Base-by-base conservation (phyloP, 192 early-diverging fungal genomes). In the Lobosporangium transversale region DNA sequence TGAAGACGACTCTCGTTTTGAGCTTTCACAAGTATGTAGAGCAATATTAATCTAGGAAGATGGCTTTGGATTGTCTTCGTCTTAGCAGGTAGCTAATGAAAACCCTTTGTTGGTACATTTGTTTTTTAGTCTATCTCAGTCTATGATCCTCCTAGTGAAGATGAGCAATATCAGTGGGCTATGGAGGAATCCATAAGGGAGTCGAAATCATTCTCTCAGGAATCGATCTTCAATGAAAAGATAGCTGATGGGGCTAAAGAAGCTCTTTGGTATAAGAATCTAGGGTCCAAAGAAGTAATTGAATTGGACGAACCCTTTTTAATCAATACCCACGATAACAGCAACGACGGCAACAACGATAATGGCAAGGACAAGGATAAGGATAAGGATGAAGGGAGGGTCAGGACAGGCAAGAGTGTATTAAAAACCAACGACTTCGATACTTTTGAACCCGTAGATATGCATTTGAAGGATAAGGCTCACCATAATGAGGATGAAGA, bases 151-250 rank as follows among this genome's bases (percentile, higher is more conserved):
- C 58, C 68, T 15, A 56, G 50, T 11, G 68, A 70, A 36, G 68
- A 70, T 14, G 68, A 70, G 36, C 68, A 70, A 23, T 59, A 59
- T 42, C 52, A 42, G 1, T 70, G 68, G 68, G 68, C 68, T 15
- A 56, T 70, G 33, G 68, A 70, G 27, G 68, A 70, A n/a, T 70
- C 68, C 17, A 18, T 70, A 0, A 51, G 68, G 11, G 68, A 30
- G 9, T 70, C 68, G 15, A 51, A 70, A 29, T 42, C 63, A 18
- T 56, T 51, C 0, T 53, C 51, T 5, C 50, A 62, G 20, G 60
- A 62, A 27, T 62, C 26, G 3, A 20, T 31, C 20, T 40, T 51
- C 33, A 29, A 52, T 26, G 49, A n/a, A 31, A 35, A 35, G 27
- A 32, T 47, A 29, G n/a, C n/a, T n/a, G n/a, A n/a, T n/a, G n/a